Base-by-base conservation (phyloP, 2,329 filamentous ascomycete genomes). In the Fusarium caatingaense region DNA sequence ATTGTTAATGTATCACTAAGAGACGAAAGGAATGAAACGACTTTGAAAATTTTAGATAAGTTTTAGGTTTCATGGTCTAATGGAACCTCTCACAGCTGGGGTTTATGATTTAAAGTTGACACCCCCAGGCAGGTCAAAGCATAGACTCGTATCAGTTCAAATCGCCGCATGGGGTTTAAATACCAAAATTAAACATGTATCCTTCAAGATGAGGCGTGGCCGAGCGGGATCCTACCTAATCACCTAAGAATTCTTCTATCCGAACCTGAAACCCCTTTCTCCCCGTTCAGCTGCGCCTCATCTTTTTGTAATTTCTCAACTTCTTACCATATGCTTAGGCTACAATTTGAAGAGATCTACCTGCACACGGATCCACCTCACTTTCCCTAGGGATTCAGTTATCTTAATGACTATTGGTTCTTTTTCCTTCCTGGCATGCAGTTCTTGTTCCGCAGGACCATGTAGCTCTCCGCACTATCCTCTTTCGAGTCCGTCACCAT, bases 321-420 rank as follows among this genome's bases (percentile, higher is more conserved):
- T 12, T 37, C 34, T 12, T n/a, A 3, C 10, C 10, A 11, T 37
- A 37, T n/a, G 3, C 34, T 37, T n/a, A 37, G 18, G 18, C 6
- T 37, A 37, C 18, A 37, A 37, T 18, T 10, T 37, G 10, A 3
- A 37, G 18, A 37, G 5, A 18, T n/a, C 18, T 37, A 6, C 34
- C 34, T n/a, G 3, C 5, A 5, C 9, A 11, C 6, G 34, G 1
- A 37, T n/a, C 9, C n/a, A 4, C 11, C 11, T 11, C 1, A 11
- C 9, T 4, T 3, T 4, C 16, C 5, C 2, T 37, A 4, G 5
- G 9, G 3, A 37, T n/a, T 37, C 0, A 12, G 11, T n/a, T 4
- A 11, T 37, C 3, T 7, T 3, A n/a, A n/a, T 7, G 10, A n/a
- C 10, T 37, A 6, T 37, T 37, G 18, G 9, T 37, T 12, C 34